phyloP scores from a whole-genome alignment of 1,284 basidiomycete species.

The Sporisorium graminicola region DNA sequence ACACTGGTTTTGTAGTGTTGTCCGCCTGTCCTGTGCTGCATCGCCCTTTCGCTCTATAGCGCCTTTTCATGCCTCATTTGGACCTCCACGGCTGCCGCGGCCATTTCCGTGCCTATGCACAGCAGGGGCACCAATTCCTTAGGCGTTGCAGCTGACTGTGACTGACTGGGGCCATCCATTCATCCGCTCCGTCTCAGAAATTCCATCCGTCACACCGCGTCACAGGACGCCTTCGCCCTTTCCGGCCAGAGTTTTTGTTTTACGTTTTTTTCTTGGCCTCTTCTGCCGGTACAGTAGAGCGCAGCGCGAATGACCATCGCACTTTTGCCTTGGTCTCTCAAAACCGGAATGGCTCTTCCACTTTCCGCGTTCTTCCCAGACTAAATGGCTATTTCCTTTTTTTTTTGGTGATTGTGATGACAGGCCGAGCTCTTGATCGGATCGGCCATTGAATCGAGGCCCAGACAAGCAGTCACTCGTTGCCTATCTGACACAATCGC shows the following conservation, averaged over 20 bases:
- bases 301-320: too few species aligned
- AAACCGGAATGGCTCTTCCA: not conserved
- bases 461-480: not conserved
- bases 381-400: not conserved
- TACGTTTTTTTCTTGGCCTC: too few species aligned
- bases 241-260: too few species aligned
- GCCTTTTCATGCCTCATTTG: slow-evolving; percentile 8
- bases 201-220: slow-evolving; percentile 8
- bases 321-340: not conserved
- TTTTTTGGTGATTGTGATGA: not conserved
- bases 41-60: not conserved
- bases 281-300: too few species aligned
- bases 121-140: not conserved
- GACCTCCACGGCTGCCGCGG: not conserved
- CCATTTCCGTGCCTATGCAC: not conserved
- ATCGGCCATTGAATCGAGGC: not conserved
- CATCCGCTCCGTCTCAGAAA: not conserved
- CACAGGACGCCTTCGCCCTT: not conserved
- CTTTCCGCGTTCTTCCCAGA: slow-evolving; percentile 1
- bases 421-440: slow-evolving; percentile 6
- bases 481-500: not conserved
- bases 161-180: slow-evolving; percentile 1
- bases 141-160: not conserved
- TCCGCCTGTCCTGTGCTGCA: too few species aligned
- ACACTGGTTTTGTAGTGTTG: too few species aligned